Evolutionary conservation across 176 grass and related monocot species (phyloP), one percentile per base, ranked within the genome.

Genomic region (Stipa capillata): DNA sequence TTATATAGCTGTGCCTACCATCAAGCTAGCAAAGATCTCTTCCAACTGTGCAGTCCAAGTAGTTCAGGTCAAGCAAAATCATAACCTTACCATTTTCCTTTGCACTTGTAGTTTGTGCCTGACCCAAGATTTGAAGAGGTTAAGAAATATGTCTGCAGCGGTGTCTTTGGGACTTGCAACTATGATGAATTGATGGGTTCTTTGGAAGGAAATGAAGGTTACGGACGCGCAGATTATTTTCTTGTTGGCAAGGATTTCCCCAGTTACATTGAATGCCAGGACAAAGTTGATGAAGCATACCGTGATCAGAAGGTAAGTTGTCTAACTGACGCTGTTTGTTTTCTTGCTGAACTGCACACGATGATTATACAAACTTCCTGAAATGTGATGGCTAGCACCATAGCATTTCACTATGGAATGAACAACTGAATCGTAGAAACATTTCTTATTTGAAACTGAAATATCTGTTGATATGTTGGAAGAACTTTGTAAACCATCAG

Each of bases 221-320:
- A 90, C 69, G 97, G 97, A 27, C 88, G 88, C 58, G 92, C 92
- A 44, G 97, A 99, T 87, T 99, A 99, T 89, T 99, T 99, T 84
- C 90, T 99, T 82, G 97, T 99, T 79, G 97, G 97, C 67, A 89
- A 99, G 65, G 97, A 99, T 83, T 99, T 99, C 54, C 97, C 97
- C 73, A 91, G 88, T 75, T 99, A 99, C 80, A 87, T 99, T 44
- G 97, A 96, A 63, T 99, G 97, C 88, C 92, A 99, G 86, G 55
- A 87, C 80, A 82, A 91, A 72, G 95, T 99, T 86, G 92, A 99
- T 76, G 54, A 99, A 82, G 96, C 88, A 25, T 99, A 99, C 64
- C 65, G 41, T 39, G 88, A 95, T 74, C 90, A 93, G 82, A 93
- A 93, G 76, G 96, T 95, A 89, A 76, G 81, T 74, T 75, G 15